phyloP scores from a whole-genome alignment of 768 basidiomycete genomes.

The Lactarius hengduanensis region DNA sequence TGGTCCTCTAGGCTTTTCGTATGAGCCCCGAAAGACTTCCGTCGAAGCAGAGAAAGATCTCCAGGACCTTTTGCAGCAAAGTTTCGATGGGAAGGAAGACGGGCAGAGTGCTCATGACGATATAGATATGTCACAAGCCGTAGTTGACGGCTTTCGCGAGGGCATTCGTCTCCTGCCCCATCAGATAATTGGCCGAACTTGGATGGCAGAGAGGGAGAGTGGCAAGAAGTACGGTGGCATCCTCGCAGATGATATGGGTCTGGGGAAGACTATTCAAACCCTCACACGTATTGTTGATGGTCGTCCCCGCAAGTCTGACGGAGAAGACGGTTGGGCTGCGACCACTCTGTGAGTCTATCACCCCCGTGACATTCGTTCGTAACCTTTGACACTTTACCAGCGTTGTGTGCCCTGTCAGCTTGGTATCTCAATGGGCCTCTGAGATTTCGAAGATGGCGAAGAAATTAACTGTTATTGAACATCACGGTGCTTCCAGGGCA shows the following conservation, averaged over 20 bases:
- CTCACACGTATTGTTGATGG: slow-evolving; percentile 86
- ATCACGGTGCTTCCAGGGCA: slow-evolving; percentile 77
- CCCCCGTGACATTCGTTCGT: background rate
- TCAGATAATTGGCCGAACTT: slow-evolving; percentile 79
- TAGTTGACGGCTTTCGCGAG: slow-evolving; percentile 74
- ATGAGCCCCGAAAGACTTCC: slow-evolving; percentile 40
- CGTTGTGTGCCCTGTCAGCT: slow-evolving; percentile 82
- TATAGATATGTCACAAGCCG: slow-evolving; percentile 62
- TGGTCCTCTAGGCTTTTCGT: slow-evolving; percentile 25
- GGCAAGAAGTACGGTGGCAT: slow-evolving; percentile 84
- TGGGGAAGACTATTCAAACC: slow-evolving; percentile 91
- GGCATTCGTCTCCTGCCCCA: slow-evolving; percentile 76
- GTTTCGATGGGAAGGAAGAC: slow-evolving; percentile 53
- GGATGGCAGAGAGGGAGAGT: slow-evolving; percentile 85
- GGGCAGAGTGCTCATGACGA: slow-evolving; percentile 43
- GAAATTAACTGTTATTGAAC: slow-evolving; percentile 67
- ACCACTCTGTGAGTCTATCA: slow-evolving; percentile 59
- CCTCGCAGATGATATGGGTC: slow-evolving; percentile 87
- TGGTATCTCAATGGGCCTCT: slow-evolving; percentile 88
- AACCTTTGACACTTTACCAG: slow-evolving; percentile 40
- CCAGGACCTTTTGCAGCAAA: slow-evolving; percentile 70
- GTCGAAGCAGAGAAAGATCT: slow-evolving; percentile 75
- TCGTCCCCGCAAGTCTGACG: slow-evolving; percentile 64
- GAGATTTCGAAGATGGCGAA: slow-evolving; percentile 76
- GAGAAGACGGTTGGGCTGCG: slow-evolving; percentile 66